Evolutionary conservation across 331 rosid genomes (phyloP).

Genomic region (Quercus phellos): DNA sequence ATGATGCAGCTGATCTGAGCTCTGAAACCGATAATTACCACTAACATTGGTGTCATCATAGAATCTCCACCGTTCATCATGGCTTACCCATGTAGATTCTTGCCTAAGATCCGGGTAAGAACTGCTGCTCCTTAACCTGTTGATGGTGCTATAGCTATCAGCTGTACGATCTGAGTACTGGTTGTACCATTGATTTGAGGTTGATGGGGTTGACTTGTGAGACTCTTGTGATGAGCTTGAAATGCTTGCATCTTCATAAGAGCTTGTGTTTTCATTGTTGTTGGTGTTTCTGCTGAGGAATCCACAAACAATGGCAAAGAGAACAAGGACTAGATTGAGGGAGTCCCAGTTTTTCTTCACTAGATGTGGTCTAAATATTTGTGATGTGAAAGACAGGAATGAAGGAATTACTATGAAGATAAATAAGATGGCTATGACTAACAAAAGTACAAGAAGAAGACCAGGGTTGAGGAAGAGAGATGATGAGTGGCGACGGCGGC

Average conservation of each 20-base stretch:
- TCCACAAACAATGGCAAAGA: conserved; percentile 83
- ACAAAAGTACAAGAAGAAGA: conserved; percentile 33
- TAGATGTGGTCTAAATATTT: conserved; percentile 51
- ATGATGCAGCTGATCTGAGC: conserved; percentile 29
- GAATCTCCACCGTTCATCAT: conserved; percentile 59
- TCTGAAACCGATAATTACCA: conserved; percentile 21
- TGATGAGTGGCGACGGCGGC: conserved; percentile 37
- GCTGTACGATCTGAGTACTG: conserved; percentile 44
- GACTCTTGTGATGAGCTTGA: conserved; percentile 17
- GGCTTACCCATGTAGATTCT: conserved; percentile 39
- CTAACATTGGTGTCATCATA: conserved; percentile 52
- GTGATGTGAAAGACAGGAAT: conserved; percentile 40
- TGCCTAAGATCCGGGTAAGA: conserved; percentile 89
- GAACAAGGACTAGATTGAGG: conserved; percentile 72
- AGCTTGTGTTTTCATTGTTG: conserved; percentile 22
- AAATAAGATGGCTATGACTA: conserved; percentile 39
- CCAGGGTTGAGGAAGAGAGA: conserved; percentile 53
- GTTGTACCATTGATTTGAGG: conserved; percentile 42
- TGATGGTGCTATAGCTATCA: neutral
- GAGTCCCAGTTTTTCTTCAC: conserved; percentile 84
- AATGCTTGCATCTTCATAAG: conserved; percentile 27
- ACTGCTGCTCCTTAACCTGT: conserved; percentile 59
- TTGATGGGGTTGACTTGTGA: conserved; percentile 35
- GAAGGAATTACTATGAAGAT: conserved; percentile 47
- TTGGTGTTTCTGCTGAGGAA: conserved; percentile 50